Conservation (phyloP, 2,329 filamentous ascomycete species). For the Laburnicola sp. region DNA sequence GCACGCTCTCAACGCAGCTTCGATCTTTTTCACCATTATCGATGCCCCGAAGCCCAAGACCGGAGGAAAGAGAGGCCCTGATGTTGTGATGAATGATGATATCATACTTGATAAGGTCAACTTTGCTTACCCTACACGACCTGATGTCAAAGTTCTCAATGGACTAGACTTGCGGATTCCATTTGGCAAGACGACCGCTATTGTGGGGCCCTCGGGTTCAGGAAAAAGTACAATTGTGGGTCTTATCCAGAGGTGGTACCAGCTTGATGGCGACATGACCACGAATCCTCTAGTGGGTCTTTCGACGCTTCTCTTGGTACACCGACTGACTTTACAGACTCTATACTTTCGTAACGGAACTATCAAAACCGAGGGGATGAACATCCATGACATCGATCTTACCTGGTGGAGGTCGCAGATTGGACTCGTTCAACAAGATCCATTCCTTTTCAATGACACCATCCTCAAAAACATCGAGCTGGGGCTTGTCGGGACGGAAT, state of each 20-base stretch:
- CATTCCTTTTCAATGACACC: conserved; percentile 81
- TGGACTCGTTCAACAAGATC: conserved; percentile 86
- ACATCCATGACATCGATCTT: conserved; percentile 77
- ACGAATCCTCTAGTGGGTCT: conserved; percentile 14
- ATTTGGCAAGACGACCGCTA: conserved; percentile 86
- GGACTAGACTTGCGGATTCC: conserved; percentile 75
- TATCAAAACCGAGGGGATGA: conserved; percentile 39
- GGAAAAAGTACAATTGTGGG: conserved; percentile 93
- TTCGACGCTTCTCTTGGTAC: background rate
- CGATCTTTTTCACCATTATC: conserved; percentile 29
- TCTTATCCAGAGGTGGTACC: conserved; percentile 85
- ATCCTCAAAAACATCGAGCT: conserved; percentile 85
- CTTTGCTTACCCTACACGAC: conserved; percentile 52
- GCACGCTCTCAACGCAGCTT: conserved; percentile 23
- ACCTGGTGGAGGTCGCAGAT: conserved; percentile 90
- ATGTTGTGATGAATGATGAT: conserved; percentile 19
- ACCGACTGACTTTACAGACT: background rate
- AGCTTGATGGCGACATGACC: conserved; percentile 43
- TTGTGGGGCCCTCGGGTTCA: conserved; percentile 89
- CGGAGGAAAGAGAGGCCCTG: conserved; percentile 14
- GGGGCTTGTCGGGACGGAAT: conserved; percentile 73
- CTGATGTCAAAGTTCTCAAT: conserved; percentile 84
- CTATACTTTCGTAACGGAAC: conserved; percentile 24
- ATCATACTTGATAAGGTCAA: conserved; percentile 29
- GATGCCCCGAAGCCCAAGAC: conserved; percentile 25